Conservation (phyloP, 148 eudicot genomes). For the Simmondsia chinensis region DNA sequence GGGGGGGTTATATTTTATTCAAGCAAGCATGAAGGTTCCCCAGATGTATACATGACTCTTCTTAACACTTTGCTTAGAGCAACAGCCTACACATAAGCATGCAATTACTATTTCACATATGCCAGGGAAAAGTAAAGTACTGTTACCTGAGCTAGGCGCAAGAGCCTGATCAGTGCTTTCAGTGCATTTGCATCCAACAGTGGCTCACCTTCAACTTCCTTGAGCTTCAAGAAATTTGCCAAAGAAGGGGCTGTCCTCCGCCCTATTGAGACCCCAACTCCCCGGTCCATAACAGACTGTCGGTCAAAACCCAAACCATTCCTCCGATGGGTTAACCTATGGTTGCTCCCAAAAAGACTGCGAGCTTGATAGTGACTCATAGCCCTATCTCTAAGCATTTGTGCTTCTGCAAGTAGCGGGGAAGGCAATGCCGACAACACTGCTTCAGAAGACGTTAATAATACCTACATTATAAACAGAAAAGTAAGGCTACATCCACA, state of each 20-base stretch:
- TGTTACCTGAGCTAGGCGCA: constrained; percentile 86
- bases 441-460: constrained; percentile 92
- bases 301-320: constrained; percentile 84
- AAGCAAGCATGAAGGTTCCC: too few species aligned
- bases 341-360: constrained; percentile 80
- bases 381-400: constrained; percentile 96
- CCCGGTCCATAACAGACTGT: constrained; percentile 83
- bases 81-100: neutral
- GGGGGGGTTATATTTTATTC: too few species aligned
- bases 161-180: constrained; percentile 77
- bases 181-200: constrained; percentile 79
- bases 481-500: neutral
- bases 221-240: constrained; percentile 58
- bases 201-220: constrained; percentile 97
- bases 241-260: constrained; percentile 55
- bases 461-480: constrained; percentile 46
- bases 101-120: neutral
- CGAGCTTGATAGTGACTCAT: constrained; percentile 99
- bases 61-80: too few species aligned
- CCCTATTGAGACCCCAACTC: constrained; percentile 81
- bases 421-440: constrained; percentile 92
- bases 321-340: constrained; percentile 58
- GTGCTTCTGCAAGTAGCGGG: constrained; percentile 95
- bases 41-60: too few species aligned
- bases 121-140: constrained; percentile 1